Percentiles rank a stretch among this genome's conserved stretches.
These are phyloP conservation scores for Phyllosticta capitalensis DNA, from an alignment of 2,329 filamentous ascomycete species.

Conservation along the genomic window DNA sequence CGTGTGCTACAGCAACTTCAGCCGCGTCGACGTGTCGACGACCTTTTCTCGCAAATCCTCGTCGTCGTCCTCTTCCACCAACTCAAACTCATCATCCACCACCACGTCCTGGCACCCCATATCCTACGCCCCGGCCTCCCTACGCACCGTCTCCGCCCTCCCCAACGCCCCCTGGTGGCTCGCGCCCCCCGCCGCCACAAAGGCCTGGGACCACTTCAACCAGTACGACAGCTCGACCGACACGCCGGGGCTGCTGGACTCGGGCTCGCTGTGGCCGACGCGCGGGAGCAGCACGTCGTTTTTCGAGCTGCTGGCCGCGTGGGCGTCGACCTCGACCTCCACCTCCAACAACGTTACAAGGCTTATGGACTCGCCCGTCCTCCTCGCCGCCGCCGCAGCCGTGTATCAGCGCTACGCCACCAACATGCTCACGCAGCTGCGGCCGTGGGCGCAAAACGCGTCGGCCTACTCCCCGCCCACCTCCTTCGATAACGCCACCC, in stretches of 20 bases:
- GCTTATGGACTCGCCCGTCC: neutral
- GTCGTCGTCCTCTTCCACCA: neutral
- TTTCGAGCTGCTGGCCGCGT: conserved; percentile 8
- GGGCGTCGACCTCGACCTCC: no score
- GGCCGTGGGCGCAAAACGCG: neutral
- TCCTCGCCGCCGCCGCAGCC: neutral
- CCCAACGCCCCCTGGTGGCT: neutral
- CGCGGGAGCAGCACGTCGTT: conserved; percentile 4
- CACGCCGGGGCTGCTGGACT: neutral
- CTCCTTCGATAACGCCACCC: no score
- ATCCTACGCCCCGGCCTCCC: neutral
- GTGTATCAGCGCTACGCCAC: neutral
- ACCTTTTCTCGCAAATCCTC: neutral
- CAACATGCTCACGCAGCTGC: conserved; percentile 6
- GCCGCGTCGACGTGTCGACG: neutral
- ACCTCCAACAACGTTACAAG: neutral
- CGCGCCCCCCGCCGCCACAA: neutral
- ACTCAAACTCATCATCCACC: no score
- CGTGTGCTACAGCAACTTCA: conserved; percentile 4
- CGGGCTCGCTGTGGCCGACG: neutral
- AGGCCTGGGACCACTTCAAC: conserved; percentile 2
- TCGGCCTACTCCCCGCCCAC: neutral
- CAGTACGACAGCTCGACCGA: conserved; percentile 3
- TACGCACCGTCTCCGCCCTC: neutral
- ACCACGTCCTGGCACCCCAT: conserved; percentile 2